Base-by-base conservation (phyloP, 306 rosid genomes). In the Glycine soja region DNA sequence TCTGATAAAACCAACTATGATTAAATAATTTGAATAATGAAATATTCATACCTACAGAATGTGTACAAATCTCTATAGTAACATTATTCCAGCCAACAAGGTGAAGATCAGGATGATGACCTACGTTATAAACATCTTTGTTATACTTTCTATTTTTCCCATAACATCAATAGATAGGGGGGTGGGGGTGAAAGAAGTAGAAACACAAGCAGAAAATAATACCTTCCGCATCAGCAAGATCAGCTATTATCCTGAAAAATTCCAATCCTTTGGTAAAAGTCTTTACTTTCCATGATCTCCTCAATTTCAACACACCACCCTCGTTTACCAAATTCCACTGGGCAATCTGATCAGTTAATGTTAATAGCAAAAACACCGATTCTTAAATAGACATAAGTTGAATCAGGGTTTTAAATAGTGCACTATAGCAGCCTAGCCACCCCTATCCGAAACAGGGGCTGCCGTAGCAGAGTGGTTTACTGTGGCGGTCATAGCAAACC, bases 101-200 rank as follows among this genome's bases (percentile, higher is more conserved):
- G 87, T 94, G 98, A 84, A 94, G 98, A 82, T 94, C 94, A n/a
- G 98, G 98, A 86, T 94, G 97, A 83, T 94, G 97, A 77, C 88
- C 98, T 94, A 91, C 81, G 74, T 69, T 46, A 36, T 50, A 71
- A 71, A 54, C 57, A 51, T 67, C 57, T 45, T 30, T 47, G 38
- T 66, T 77, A 61, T 6, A 66, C 50, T 45, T 42, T 75, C 6
- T 42, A 36, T 47, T 7, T 51, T 53, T 36, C 70, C 24, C 24
- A 63, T 30, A 78, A 75, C 50, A 62, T 79, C 36, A 59, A 69
- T 30, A 32, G 10, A 45, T 19, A 8, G 32, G 69, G 14, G 4
- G 16, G 30, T 24, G 8, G 7, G 8, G 8, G 32, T 3, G 38
- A 4, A 34, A 34, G 38, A 70, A 56, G 75, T 74, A 13, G 9